Conservation (phyloP, 108 stramenopile species). For the Skeletonema costatum region DNA sequence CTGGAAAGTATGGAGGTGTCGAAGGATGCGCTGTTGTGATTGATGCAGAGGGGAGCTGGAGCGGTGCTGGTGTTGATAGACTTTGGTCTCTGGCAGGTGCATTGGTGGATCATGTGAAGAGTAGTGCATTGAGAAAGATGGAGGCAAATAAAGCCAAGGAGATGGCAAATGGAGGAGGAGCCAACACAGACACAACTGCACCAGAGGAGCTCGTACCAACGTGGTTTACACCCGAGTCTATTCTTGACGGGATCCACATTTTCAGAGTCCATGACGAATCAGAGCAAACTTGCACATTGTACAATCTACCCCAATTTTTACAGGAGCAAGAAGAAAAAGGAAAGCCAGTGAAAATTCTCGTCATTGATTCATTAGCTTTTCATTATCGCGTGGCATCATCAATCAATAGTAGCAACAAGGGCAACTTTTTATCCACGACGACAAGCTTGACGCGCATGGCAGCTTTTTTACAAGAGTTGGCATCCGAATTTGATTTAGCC, state of each 20-base stretch:
- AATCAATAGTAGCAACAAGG: neutral
- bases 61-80: slow-evolving; percentile 63
- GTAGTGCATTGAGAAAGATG: slow-evolving; percentile 38
- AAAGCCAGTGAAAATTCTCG: slow-evolving; percentile 71
- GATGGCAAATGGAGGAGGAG: slow-evolving; percentile 1
- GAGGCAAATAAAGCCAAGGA: slow-evolving; percentile 13
- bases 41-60: slow-evolving; percentile 95
- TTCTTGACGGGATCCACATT: slow-evolving; percentile 88
- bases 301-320: slow-evolving; percentile 56
- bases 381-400: slow-evolving; percentile 77
- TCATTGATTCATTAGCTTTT: slow-evolving; percentile 95
- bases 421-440: slow-evolving; percentile 62
- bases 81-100: slow-evolving; percentile 80
- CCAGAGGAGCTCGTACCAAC: slow-evolving; percentile 34
- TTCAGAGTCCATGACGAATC: slow-evolving; percentile 91
- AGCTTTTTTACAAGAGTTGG: slow-evolving; percentile 73
- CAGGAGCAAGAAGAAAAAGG: slow-evolving; percentile 36
- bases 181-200: slow-evolving; percentile 1
- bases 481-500: slow-evolving; percentile 65
- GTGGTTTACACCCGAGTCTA: slow-evolving; percentile 54
- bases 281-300: slow-evolving; percentile 78
- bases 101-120: slow-evolving; percentile 56
- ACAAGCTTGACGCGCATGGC: slow-evolving; percentile 69
- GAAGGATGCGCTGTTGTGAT: slow-evolving; percentile 85
- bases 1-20: slow-evolving; percentile 83